A percentile compares a stretch with the other conserved stretches of the same genome.
Evolutionary conservation across 2,329 filamentous ascomycete genomes (phyloP).

Genomic region (Claviceps fusiformis): DNA sequence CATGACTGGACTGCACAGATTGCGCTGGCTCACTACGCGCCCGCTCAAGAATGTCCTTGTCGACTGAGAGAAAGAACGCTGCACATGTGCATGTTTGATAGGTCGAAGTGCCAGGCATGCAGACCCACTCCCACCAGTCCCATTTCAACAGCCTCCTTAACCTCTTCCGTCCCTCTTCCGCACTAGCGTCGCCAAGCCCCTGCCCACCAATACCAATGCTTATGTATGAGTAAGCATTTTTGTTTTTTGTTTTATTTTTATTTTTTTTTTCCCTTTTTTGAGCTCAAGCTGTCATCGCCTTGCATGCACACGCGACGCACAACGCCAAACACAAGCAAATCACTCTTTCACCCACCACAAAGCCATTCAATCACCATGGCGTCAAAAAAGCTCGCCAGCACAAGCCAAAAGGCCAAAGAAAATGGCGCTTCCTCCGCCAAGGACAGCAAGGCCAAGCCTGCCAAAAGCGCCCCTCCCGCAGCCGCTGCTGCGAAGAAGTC

Average conservation of each 20-base stretch:
- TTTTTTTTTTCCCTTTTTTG: background rate
- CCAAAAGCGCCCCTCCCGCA: background rate
- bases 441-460: conserved; percentile 1
- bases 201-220: background rate
- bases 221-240: background rate
- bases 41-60: too few species aligned
- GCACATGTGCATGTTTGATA: background rate
- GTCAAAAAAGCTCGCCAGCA: conserved; percentile 4
- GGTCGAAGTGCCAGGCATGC: background rate
- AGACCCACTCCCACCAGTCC: background rate
- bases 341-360: background rate
- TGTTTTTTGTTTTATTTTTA: background rate
- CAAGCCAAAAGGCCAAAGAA: conserved; percentile 1
- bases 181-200: background rate
- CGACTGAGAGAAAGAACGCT: too few species aligned
- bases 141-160: background rate
- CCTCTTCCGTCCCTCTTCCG: background rate
- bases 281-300: background rate
- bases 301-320: background rate
- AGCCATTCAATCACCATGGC: conserved; percentile 2
- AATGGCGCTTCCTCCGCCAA: background rate
- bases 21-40: too few species aligned
- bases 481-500: background rate
- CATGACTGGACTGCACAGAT: too few species aligned
- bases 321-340: background rate